These are phyloP conservation scores for Dactylorhiza incarnata DNA, from an alignment of 106 monocot genomes.

Conservation along the genomic window DNA sequence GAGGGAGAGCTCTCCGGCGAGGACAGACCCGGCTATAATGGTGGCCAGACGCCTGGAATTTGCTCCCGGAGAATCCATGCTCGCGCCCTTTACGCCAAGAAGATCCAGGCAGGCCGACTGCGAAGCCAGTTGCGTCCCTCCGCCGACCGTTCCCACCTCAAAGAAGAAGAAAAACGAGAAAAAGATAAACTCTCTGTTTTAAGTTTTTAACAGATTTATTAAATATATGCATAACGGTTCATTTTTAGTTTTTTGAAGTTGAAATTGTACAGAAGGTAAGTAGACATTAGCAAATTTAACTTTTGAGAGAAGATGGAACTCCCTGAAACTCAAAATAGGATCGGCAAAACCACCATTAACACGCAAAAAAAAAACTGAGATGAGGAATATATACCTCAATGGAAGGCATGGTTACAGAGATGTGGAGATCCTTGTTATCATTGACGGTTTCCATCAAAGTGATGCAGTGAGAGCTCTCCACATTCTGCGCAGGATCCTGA, in stretches of 20 bases:
- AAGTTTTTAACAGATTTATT: too few relatives aligned
- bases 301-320: not conserved
- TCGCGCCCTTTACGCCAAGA: constrained; percentile 68
- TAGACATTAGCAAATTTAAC: not conserved
- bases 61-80: constrained; percentile 43
- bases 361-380: not conserved
- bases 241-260: too few relatives aligned
- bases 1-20: constrained; percentile 79
- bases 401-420: constrained; percentile 92
- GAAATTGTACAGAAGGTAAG: not conserved
- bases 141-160: constrained; percentile 80
- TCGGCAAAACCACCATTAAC: not conserved
- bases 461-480: constrained; percentile 91
- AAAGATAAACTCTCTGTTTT: not conserved
- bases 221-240: too few relatives aligned
- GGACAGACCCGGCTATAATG: constrained; percentile 62
- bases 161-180: not conserved
- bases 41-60: constrained; percentile 64
- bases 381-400: constrained; percentile 53
- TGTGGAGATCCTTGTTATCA: constrained; percentile 69
- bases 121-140: constrained; percentile 68
- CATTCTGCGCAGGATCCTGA: constrained; percentile 91
- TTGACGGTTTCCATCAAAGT: constrained; percentile 91
- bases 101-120: constrained; percentile 71
- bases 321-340: not conserved